phyloP scores from a whole-genome alignment of 139 green algal genomes.

The Chlamydomonas incerta region DNA sequence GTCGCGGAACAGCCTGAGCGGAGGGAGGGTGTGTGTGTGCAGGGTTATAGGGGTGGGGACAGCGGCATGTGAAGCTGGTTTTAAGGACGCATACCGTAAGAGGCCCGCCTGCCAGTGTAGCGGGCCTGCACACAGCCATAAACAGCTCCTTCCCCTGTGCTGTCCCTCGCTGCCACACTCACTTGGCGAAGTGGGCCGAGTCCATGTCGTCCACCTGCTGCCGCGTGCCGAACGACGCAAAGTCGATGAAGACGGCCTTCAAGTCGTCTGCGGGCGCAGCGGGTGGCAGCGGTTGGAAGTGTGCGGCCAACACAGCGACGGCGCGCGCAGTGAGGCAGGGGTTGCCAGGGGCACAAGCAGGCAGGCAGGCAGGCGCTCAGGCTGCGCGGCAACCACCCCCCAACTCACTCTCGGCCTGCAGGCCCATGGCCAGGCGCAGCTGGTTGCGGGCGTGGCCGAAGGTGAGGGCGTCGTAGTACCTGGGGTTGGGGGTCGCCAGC shows the following conservation, averaged over 20 bases:
- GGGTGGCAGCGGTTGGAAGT: too few species aligned
- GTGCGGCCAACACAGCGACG: too few species aligned
- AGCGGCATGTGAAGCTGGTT: too few species aligned
- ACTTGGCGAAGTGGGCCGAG: not conserved
- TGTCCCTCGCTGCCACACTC: too few species aligned
- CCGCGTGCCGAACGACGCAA: conserved; percentile 62
- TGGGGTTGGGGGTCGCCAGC: too few species aligned
- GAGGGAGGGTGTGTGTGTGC: conserved; percentile 19
- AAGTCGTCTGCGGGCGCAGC: conserved; percentile 59
- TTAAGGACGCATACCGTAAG: too few species aligned
- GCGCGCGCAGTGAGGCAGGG: too few species aligned
- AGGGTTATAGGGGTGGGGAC: too few species aligned
- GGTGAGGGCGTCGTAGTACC: conserved; percentile 57
- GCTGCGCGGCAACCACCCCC: too few species aligned
- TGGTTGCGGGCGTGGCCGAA: conserved; percentile 51
- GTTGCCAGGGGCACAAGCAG: too few species aligned
- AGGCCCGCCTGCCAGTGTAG: too few species aligned
- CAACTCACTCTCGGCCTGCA: conserved; percentile 56
- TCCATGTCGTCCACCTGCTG: conserved; percentile 12
- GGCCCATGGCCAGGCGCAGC: conserved; percentile 60
- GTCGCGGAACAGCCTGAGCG: conserved; percentile 50
- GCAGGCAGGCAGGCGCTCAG: too few species aligned
- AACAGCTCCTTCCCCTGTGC: conserved; percentile 58
- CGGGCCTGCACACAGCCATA: conserved; percentile 57
- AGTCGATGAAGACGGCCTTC: conserved; percentile 56